Base-by-base conservation (phyloP, 108 stramenopile genomes). In the Fragilaria crotonensis region DNA sequence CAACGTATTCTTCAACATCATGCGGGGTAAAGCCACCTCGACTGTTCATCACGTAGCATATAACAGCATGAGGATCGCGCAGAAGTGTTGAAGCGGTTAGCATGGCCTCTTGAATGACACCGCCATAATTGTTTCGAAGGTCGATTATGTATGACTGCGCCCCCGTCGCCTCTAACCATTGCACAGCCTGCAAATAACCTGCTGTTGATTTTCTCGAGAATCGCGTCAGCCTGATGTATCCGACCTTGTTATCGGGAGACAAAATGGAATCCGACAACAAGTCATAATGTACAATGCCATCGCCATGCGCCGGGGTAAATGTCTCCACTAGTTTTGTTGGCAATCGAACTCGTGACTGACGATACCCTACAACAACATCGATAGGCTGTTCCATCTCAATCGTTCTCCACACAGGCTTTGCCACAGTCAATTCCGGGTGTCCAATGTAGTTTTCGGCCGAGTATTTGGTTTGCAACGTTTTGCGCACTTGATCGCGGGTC, bases 21-120 rank as follows among this genome's bases (percentile, higher is more conserved):
- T 85, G 84, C 44, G 89, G 84, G 32, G 82, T 79, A 56, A 90
- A 85, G 0, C 84, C 84, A 47, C 89, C 89, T 33, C 84, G 74
- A 23, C 78, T 67, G 47, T 90, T 90, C 45, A 85, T 51, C 3
- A 83, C 80, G 57, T 83, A 90, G 55, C 89, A 90, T 14, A 90
- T 55, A 14, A 90, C 78, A 11, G 78, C 64, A 64, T 90, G 80
- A 30, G 83, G 83, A 66, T 90, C 89, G 29, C 80, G 62, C 4
- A 90, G 72, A 18, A 90, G 30, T 9, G 80, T 80, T 17, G 89
- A 86, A n/a, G 89, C 89, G 19, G 80, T 80, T 20, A 90, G 57
- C 83, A 90, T 82, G 30, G 89, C 84, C 62, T 90, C 89, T 63
- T 90, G 89, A 60, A 90, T 79, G 48, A 84, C 71, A 20, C 89